These are phyloP conservation scores for Euphorbia corollata DNA, from an alignment of 441 rosid species.

Conservation along the genomic window DNA sequence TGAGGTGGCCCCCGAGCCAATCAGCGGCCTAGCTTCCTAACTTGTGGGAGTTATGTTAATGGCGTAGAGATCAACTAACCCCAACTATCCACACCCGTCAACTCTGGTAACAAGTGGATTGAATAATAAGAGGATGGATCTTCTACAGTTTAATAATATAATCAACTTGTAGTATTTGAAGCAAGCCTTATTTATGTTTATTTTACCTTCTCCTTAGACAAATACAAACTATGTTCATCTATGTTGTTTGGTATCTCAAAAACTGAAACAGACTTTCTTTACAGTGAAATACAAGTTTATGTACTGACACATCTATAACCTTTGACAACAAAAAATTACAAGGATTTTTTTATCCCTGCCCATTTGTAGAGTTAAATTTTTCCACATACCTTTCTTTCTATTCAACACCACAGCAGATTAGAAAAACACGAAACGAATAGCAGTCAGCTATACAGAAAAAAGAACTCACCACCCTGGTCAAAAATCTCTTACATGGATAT, in stretches of 20 bases:
- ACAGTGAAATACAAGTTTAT: constrained; percentile 23
- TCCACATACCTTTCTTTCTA: constrained; percentile 11
- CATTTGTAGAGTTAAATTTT: constrained; percentile 7
- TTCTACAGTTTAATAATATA: neutral
- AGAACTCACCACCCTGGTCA: constrained; percentile 24
- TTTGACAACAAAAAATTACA: constrained; percentile 12
- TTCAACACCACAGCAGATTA: constrained; percentile 6
- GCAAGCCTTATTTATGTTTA: neutral
- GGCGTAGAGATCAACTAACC: neutral
- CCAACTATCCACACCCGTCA: neutral
- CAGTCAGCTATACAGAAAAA: constrained; percentile 19
- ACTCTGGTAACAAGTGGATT: neutral
- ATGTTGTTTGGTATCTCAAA: neutral
- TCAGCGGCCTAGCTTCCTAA: constrained; percentile 25
- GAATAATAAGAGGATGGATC: constrained; percentile 1
- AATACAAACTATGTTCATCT: too few species aligned
- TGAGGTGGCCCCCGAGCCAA: constrained; percentile 55
- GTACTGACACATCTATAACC: constrained; percentile 18
- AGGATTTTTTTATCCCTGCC: constrained; percentile 10
- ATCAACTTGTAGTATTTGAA: too few species aligned
- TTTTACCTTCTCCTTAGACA: too few species aligned
- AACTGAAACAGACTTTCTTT: constrained; percentile 23
- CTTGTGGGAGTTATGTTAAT: neutral
- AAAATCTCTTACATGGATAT: constrained; percentile 33
- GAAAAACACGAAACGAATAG: constrained; percentile 4